Conservation (phyloP, 31 red algal species). For the Porphyra umbilicalis region DNA sequence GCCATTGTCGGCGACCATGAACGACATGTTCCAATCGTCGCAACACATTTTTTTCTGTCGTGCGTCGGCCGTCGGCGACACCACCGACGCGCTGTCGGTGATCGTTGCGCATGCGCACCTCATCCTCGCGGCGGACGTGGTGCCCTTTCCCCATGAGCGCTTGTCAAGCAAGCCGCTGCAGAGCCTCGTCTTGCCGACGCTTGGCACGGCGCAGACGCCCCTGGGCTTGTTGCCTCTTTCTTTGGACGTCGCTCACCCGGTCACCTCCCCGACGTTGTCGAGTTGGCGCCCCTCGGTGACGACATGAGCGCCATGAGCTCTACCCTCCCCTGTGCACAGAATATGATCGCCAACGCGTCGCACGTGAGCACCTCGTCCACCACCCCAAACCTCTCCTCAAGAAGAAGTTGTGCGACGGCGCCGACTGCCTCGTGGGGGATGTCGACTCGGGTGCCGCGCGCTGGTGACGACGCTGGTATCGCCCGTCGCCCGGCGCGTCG, state of each 20-base stretch:
- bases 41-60: constrained; percentile 93
- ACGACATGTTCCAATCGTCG: too few relatives aligned
- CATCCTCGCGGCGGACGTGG: constrained; percentile 47
- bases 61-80: constrained; percentile 79
- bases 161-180: neutral
- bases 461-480: neutral
- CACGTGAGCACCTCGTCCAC: neutral
- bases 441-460: neutral
- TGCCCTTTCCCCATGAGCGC: constrained; percentile 27
- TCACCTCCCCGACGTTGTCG: neutral
- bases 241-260: neutral
- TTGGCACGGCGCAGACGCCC: neutral
- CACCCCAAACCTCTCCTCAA: neutral
- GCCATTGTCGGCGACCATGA: constrained; percentile 91
- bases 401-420: neutral
- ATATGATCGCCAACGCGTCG: too few relatives aligned
- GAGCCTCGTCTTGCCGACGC: neutral
- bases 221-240: neutral
- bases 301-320: neutral
- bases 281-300: neutral
- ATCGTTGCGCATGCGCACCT: neutral
- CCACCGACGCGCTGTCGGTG: neutral
- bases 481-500: neutral
- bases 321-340: too few relatives aligned
- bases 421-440: neutral